Conservation (phyloP, 2,329 filamentous ascomycete species). For the Fusarium sp. region DNA sequence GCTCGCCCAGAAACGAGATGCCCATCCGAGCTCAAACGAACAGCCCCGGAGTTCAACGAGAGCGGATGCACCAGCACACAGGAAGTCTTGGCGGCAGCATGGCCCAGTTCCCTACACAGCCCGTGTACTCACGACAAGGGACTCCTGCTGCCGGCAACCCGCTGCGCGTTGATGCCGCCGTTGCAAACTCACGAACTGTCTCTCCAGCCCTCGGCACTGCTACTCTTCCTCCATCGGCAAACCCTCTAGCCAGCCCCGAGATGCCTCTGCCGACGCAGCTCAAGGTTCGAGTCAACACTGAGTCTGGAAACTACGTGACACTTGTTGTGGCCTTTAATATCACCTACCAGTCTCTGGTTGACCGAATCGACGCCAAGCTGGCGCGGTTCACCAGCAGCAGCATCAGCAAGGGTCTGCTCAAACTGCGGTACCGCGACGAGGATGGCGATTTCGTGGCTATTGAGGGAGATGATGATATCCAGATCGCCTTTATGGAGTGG, state of each 20-base stretch:
- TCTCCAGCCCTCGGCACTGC: slow-evolving; percentile 59
- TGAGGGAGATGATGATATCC: slow-evolving; percentile 94
- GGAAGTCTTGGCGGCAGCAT: slow-evolving; percentile 64
- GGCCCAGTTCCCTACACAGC: slow-evolving; percentile 68
- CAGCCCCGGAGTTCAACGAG: slow-evolving; percentile 75
- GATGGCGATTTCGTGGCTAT: slow-evolving; percentile 95
- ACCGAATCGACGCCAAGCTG: slow-evolving; percentile 96
- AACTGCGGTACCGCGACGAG: slow-evolving; percentile 90
- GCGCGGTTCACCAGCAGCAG: slow-evolving; percentile 86
- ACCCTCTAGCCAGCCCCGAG: slow-evolving; percentile 58
- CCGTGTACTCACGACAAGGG: slow-evolving; percentile 62
- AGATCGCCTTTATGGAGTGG: slow-evolving; percentile 96
- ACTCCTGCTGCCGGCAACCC: slow-evolving; percentile 53
- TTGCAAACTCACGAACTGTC: slow-evolving; percentile 56
- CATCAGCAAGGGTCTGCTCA: slow-evolving; percentile 84
- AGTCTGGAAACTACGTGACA: slow-evolving; percentile 86
- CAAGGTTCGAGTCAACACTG: slow-evolving; percentile 95
- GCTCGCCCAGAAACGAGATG: slow-evolving; percentile 78
- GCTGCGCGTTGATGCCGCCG: slow-evolving; percentile 54
- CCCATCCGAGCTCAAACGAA: slow-evolving; percentile 77
- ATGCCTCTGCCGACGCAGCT: slow-evolving; percentile 77
- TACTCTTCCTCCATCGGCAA: slow-evolving; percentile 37
- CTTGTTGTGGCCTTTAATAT: slow-evolving; percentile 98
- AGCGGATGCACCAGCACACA: slow-evolving; percentile 64
- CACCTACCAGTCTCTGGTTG: slow-evolving; percentile 90